Evolutionary conservation across 495 filamentous ascomycete species (phyloP).

Genomic region (Lichina pygmaea): DNA sequence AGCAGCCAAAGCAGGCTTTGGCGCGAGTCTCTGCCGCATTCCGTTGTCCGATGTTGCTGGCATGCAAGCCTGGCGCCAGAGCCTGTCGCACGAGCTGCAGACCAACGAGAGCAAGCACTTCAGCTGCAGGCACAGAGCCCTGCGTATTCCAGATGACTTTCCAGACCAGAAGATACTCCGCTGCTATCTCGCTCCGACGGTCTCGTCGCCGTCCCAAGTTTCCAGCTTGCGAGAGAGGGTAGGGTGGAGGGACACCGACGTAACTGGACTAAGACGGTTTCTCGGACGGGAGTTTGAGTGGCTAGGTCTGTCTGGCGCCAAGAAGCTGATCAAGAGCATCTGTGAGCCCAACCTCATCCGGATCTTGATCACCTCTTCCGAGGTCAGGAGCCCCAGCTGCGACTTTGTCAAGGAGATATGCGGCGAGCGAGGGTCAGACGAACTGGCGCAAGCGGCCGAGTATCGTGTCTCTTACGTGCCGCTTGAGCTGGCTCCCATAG

Average conservation of each 20-base stretch:
- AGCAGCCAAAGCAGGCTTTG: constrained; percentile 74
- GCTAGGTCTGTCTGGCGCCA: constrained; percentile 47
- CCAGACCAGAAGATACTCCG: constrained; percentile 52
- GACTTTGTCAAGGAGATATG: constrained; percentile 31
- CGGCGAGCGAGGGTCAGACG: constrained; percentile 36
- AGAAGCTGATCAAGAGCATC: constrained; percentile 50
- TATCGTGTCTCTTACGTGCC: constrained; percentile 56
- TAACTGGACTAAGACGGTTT: constrained; percentile 30
- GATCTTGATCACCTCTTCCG: background rate
- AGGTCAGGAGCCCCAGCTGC: background rate
- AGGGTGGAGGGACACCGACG: constrained; percentile 18
- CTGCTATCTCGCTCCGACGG: constrained; percentile 64
- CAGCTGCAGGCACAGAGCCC: constrained; percentile 36
- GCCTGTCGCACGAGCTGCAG: constrained; percentile 44
- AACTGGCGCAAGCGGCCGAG: constrained; percentile 49
- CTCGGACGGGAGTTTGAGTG: constrained; percentile 64
- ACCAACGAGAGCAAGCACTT: constrained; percentile 76
- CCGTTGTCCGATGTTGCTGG: constrained; percentile 12
- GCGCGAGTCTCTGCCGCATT: constrained; percentile 42
- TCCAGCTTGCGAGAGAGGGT: constrained; percentile 25
- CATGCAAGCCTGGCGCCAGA: constrained; percentile 44
- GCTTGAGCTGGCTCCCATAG: constrained; percentile 44
- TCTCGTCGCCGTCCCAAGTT: constrained; percentile 37
- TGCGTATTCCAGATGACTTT: constrained; percentile 58
- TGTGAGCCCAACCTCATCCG: constrained; percentile 13